Evolutionary conservation across 2,329 filamentous ascomycete species (phyloP).

Genomic region (Arthrobotrys sphaeroides): DNA sequence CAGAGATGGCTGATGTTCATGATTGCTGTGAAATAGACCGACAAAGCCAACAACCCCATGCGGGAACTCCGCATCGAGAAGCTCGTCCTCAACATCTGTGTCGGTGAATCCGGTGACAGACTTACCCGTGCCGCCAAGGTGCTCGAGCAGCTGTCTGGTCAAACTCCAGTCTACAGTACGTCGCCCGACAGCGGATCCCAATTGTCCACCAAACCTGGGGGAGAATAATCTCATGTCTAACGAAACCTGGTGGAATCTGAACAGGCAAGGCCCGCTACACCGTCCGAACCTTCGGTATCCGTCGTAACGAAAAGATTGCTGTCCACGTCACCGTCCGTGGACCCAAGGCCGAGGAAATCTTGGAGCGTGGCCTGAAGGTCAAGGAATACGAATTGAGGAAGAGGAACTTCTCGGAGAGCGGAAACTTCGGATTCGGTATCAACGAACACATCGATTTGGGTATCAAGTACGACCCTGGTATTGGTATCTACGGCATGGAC

Average conservation of each 20-base stretch:
- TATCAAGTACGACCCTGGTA: slow-evolving; percentile 99
- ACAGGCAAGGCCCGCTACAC: slow-evolving; percentile 92
- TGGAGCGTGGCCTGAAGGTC: slow-evolving; percentile 99
- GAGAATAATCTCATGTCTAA: slow-evolving; percentile 7
- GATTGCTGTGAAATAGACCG: slow-evolving; percentile 23
- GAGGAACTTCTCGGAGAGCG: slow-evolving; percentile 99
- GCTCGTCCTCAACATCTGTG: slow-evolving; percentile 99
- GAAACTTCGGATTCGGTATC: slow-evolving; percentile 99
- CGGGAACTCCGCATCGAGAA: slow-evolving; percentile 96
- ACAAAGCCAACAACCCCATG: slow-evolving; percentile 83
- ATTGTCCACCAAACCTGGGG: background rate
- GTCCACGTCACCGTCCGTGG: slow-evolving; percentile 99
- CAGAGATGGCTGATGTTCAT: slow-evolving; percentile 30
- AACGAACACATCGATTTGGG: slow-evolving; percentile 99
- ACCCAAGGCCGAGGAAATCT: slow-evolving; percentile 99
- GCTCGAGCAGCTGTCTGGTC: slow-evolving; percentile 98
- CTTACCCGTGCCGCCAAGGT: slow-evolving; percentile 99
- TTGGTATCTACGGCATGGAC: slow-evolving; percentile 99
- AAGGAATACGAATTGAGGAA: slow-evolving; percentile 99
- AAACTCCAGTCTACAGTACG: slow-evolving; percentile 99
- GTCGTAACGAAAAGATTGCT: slow-evolving; percentile 99
- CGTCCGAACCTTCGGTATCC: slow-evolving; percentile 99
- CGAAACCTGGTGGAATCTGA: background rate
- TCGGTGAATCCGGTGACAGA: slow-evolving; percentile 99
- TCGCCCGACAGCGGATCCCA: slow-evolving; percentile 57